A percentile compares a stretch with the other conserved stretches of the same genome.
phyloP scores from a whole-genome alignment of 306 rosid species.

The Prinsepia uniflora region DNA sequence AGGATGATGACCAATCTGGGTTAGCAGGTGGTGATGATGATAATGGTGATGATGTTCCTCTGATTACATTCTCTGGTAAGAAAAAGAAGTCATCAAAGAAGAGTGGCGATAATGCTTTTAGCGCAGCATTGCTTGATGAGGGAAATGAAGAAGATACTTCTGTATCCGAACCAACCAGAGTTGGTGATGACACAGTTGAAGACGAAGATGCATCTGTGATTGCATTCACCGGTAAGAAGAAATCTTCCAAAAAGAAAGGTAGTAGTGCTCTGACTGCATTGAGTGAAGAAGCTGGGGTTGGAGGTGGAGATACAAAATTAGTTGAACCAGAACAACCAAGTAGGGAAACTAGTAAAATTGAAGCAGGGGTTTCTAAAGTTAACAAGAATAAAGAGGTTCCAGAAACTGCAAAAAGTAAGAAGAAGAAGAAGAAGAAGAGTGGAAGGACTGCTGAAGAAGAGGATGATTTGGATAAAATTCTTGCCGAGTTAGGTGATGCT shows the following conservation, averaged over 20 bases:
- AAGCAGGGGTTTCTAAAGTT: slow-evolving; percentile 30
- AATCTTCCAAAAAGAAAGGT: slow-evolving; percentile 75
- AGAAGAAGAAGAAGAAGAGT: slow-evolving; percentile 91
- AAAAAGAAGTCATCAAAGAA: slow-evolving; percentile 85
- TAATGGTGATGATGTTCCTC: slow-evolving; percentile 45
- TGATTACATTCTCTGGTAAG: slow-evolving; percentile 70
- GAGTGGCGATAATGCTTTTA: slow-evolving; percentile 34
- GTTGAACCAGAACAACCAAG: slow-evolving; percentile 42
- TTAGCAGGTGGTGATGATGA: slow-evolving; percentile 34
- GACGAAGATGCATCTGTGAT: slow-evolving; percentile 44
- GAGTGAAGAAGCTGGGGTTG: slow-evolving; percentile 38
- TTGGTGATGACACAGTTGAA: slow-evolving; percentile 37
- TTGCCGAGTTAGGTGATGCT: slow-evolving; percentile 86
- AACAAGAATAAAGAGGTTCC: slow-evolving; percentile 51
- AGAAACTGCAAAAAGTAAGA: slow-evolving; percentile 72
- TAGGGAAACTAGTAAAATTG: slow-evolving; percentile 27
- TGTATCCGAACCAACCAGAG: slow-evolving; percentile 35
- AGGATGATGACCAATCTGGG: slow-evolving; percentile 40
- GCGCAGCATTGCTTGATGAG: slow-evolving; percentile 42
- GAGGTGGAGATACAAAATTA: slow-evolving; percentile 36
- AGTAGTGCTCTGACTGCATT: slow-evolving; percentile 32
- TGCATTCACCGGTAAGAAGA: slow-evolving; percentile 81
- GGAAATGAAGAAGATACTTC: slow-evolving; percentile 41
- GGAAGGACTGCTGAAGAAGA: slow-evolving; percentile 97
- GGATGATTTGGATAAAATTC: slow-evolving; percentile 90